Percentiles rank a stretch among this genome's conserved stretches.
Conservation (phyloP, 2,329 filamentous ascomycete genomes). For the Gnomoniopsis sp. region DNA sequence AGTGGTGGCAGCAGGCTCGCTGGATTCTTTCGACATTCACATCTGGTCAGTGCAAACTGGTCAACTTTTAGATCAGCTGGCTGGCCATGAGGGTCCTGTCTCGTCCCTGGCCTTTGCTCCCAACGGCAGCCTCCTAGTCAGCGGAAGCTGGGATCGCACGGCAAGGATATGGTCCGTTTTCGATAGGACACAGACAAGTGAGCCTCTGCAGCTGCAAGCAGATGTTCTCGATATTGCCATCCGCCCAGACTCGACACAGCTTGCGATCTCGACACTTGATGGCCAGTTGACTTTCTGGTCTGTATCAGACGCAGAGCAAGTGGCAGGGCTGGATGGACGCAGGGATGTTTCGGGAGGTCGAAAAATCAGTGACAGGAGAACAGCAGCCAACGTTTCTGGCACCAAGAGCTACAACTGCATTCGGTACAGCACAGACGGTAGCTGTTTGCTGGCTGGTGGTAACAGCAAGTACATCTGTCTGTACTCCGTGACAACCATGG, state of each 20-base stretch:
- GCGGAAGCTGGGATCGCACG: slow-evolving; percentile 94
- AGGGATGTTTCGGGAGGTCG: slow-evolving; percentile 91
- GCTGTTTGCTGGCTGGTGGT: slow-evolving; percentile 83
- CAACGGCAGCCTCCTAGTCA: slow-evolving; percentile 78
- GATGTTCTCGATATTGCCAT: slow-evolving; percentile 86
- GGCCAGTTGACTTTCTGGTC: slow-evolving; percentile 96
- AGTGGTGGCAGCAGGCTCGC: slow-evolving; percentile 89
- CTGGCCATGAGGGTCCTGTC: slow-evolving; percentile 92
- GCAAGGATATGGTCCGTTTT: slow-evolving; percentile 97
- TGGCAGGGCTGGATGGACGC: slow-evolving; percentile 81
- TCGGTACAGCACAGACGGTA: slow-evolving; percentile 87
- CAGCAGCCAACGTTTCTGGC: slow-evolving; percentile 84
- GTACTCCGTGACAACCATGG: slow-evolving; percentile 91
- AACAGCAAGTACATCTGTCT: slow-evolving; percentile 99
- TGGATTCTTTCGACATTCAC: slow-evolving; percentile 96
- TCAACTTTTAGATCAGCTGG: slow-evolving; percentile 83
- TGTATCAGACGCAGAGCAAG: slow-evolving; percentile 80
- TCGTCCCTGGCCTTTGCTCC: slow-evolving; percentile 85
- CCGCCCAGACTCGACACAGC: slow-evolving; percentile 83
- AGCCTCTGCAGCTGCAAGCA: slow-evolving; percentile 86
- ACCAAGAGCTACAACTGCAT: slow-evolving; percentile 90
- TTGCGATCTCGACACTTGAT: slow-evolving; percentile 89
- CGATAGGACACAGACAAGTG: slow-evolving; percentile 87
- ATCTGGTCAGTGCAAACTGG: slow-evolving; percentile 99
- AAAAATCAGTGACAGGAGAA: slow-evolving; percentile 81